Base-by-base conservation (phyloP, 1,139 yeast genomes). In the Chernovozyma aurita region DNA sequence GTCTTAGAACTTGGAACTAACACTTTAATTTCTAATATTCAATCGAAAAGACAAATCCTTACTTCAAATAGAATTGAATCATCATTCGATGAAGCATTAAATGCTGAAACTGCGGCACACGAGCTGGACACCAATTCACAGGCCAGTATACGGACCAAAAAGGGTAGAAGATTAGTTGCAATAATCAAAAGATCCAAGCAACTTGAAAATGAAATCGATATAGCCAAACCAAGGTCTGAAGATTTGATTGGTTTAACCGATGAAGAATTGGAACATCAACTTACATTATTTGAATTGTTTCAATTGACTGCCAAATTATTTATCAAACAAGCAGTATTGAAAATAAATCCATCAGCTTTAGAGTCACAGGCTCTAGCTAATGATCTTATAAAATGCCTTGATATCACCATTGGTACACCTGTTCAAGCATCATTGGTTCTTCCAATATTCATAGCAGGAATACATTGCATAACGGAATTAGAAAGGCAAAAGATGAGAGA, bases 381-480 rank as follows among this genome's bases (percentile, higher is more conserved):
- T 37, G 80, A 80, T 43, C 61, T 84, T 37, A 54, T 73, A 24
- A 68, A 73, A 39, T 70, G 83, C 40, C 57, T 85, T 24, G 87
- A 82, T 48, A 66, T 77, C 4, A 68, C 85, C 3, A 55, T 85
- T 30, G 85, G 77, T 2, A 70, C 90, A 0, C 72, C 77, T 2
- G 83, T 83, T 25, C 90, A 84, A 49, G 80, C 86, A 4, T 76
- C 84, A 3, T 57, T 84, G 15, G 82, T 83, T 31, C 84, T 85
- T 55, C 95, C 95, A 1, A 58, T 83, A 43, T 85, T 85, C 51
- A 78, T 85, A 24, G 82, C 88, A 1, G 92, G 94, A 1, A 73
- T 85, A 47, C 81, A 80, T 52, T 75, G 85, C 48, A 73, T 78
- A 7, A 61, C 71, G 1, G 57, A 60, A 4, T 58, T 50, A 26